phyloP scores from a whole-genome alignment of 2,329 filamentous ascomycete species.

The Botrytis fabae region DNA sequence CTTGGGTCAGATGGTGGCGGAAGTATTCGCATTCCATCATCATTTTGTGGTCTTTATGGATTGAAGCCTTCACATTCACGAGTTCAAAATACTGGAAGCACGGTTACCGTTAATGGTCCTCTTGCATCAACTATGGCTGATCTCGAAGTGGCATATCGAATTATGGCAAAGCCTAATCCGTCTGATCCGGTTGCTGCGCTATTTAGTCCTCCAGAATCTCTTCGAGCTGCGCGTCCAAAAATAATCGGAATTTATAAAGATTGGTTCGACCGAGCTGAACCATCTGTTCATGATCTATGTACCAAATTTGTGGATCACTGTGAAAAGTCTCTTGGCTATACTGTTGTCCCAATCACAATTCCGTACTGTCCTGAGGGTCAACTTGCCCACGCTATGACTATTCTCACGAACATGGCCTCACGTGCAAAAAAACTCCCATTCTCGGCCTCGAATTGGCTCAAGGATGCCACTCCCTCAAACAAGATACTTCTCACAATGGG shows the following conservation, averaged over 20 bases:
- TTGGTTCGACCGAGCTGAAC: conserved; percentile 70
- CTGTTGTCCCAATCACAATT: conserved; percentile 60
- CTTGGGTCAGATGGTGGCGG: conserved; percentile 87
- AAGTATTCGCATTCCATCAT: conserved; percentile 51
- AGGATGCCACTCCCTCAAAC: conserved; percentile 64
- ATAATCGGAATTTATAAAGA: conserved; percentile 68
- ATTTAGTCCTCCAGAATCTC: conserved; percentile 57
- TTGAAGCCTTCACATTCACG: conserved; percentile 78
- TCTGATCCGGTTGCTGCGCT: conserved; percentile 57
- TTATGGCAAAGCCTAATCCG: conserved; percentile 72
- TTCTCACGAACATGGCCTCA: conserved; percentile 68
- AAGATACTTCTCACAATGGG: conserved; percentile 68
- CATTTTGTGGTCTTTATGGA: conserved; percentile 59
- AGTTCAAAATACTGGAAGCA: conserved; percentile 55
- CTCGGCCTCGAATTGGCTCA: conserved; percentile 46
- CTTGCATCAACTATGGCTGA: conserved; percentile 75
- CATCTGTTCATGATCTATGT: conserved; percentile 62
- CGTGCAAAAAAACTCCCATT: conserved; percentile 33
- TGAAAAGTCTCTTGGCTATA: conserved; percentile 51
- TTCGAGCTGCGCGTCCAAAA: conserved; percentile 46
- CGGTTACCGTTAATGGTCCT: conserved; percentile 67
- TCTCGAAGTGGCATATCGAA: conserved; percentile 76
- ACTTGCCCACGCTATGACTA: conserved; percentile 73
- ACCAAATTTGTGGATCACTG: conserved; percentile 61
- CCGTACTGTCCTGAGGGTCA: conserved; percentile 71